Evolutionary conservation across 768 basidiomycete species (phyloP).

Genomic region (Hygrophoropsis aurantiaca): DNA sequence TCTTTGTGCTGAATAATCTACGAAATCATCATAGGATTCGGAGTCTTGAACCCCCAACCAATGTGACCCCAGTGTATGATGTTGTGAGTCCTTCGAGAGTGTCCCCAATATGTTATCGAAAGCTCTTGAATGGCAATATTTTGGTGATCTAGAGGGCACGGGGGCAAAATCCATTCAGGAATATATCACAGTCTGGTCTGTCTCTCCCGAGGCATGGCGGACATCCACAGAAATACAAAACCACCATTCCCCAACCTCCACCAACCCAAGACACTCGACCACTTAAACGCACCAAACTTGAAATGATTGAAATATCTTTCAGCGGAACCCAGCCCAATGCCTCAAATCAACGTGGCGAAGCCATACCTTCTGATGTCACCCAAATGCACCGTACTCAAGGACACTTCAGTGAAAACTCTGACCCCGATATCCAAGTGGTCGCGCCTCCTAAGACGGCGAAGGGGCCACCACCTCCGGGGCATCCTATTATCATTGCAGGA

Average conservation of each 20-base stretch:
- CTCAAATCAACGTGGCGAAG: too few species aligned
- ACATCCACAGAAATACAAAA: slow-evolving; percentile 22
- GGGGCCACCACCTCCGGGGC: neutral
- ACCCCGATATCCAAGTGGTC: slow-evolving; percentile 23
- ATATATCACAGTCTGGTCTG: neutral
- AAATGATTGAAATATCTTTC: neutral
- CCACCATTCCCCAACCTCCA: slow-evolving; percentile 15
- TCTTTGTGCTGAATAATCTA: too few species aligned
- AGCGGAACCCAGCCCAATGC: neutral
- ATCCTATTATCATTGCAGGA: slow-evolving; percentile 13
- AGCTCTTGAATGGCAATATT: too few species aligned
- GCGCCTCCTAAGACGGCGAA: slow-evolving; percentile 1
- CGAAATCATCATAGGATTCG: too few species aligned
- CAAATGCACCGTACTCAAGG: neutral
- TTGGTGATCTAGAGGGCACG: too few species aligned
- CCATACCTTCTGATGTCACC: neutral
- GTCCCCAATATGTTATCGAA: too few species aligned
- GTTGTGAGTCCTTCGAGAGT: too few species aligned
- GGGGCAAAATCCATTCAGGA: slow-evolving; percentile 15
- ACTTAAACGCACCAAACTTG: slow-evolving; percentile 24
- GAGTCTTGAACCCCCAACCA: too few species aligned
- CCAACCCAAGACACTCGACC: slow-evolving; percentile 2
- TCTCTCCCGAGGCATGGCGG: slow-evolving; percentile 5
- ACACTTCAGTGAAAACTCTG: slow-evolving; percentile 5
- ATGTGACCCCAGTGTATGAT: neutral